phyloP scores from a whole-genome alignment of 805 yeast species.

The Yarrowia divulgata region DNA sequence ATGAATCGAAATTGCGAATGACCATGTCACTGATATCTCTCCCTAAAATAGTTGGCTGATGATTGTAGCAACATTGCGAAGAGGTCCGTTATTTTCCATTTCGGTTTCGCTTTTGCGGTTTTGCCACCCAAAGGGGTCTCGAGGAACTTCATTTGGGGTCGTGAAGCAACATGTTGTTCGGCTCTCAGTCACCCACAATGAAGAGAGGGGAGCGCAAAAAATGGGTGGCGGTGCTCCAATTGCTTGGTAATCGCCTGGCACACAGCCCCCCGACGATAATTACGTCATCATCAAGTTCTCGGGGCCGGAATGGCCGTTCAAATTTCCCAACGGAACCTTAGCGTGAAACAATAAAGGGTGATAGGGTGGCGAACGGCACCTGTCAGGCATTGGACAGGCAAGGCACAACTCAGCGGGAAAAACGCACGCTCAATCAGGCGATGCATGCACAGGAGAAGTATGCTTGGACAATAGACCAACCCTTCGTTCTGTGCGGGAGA shows the following conservation, averaged over 20 bases:
- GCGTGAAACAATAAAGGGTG: constrained; percentile 34
- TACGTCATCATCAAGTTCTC: neutral
- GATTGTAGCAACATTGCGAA: neutral
- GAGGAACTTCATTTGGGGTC: neutral
- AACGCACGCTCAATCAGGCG: constrained; percentile 32
- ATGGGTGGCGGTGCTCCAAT: neutral
- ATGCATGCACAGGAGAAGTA: constrained; percentile 22
- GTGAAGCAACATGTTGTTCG: neutral
- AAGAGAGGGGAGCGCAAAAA: neutral
- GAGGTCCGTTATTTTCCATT: neutral
- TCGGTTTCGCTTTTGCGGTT: neutral
- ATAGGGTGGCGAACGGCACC: constrained; percentile 38
- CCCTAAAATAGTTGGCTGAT: neutral
- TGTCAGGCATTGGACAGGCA: constrained; percentile 28
- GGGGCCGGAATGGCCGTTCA: neutral
- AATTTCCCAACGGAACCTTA: constrained; percentile 3
- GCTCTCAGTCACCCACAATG: neutral
- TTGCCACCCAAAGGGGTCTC: constrained; percentile 14
- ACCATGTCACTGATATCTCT: neutral
- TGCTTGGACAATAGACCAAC: constrained; percentile 8
- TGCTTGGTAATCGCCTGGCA: neutral
- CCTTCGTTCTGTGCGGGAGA: neutral
- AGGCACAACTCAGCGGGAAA: constrained; percentile 33
- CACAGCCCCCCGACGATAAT: neutral
- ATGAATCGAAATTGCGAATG: neutral